Evolutionary conservation across 345 rosid species (phyloP).

Genomic region (Syzygium aromaticum): DNA sequence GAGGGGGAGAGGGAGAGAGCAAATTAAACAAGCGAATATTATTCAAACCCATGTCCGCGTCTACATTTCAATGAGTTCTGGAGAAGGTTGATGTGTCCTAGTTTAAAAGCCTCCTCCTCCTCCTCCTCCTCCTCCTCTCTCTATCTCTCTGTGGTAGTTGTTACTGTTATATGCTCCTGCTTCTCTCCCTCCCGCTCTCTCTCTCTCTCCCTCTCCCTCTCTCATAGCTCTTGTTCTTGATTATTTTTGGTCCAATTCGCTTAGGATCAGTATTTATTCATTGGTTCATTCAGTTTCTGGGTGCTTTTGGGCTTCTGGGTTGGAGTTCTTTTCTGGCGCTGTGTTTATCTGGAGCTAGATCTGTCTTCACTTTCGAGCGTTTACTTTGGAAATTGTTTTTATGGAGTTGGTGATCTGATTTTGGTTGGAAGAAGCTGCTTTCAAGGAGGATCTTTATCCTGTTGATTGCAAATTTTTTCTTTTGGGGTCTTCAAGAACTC

Average conservation of each 20-base stretch:
- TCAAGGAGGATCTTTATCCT: not conserved
- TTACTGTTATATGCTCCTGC: not conserved
- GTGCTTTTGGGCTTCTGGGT: constrained; percentile 5
- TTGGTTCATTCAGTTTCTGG: constrained; percentile 8
- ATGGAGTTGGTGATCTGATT: not conserved
- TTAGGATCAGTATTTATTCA: not conserved
- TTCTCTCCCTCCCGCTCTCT: no score
- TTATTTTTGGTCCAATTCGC: not conserved
- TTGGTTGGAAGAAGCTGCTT: not conserved
- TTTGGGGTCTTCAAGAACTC: not conserved
- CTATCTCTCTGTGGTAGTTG: not conserved
- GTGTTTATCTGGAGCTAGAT: not conserved
- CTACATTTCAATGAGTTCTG: not conserved
- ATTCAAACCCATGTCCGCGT: not conserved
- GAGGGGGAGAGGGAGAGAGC: not conserved
- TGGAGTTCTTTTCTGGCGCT: constrained; percentile 7
- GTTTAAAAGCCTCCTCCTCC: not conserved
- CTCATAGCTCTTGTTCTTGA: not conserved
- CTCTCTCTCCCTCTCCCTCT: not conserved
- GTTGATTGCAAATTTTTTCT: not conserved
- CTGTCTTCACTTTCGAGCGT: not conserved
- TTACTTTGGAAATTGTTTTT: not conserved
- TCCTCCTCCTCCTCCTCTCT: not conserved
- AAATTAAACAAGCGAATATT: not conserved
- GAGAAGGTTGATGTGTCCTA: not conserved